Evolutionary conservation across 441 rosid genomes (phyloP).

Genomic region (Populus hybrid): DNA sequence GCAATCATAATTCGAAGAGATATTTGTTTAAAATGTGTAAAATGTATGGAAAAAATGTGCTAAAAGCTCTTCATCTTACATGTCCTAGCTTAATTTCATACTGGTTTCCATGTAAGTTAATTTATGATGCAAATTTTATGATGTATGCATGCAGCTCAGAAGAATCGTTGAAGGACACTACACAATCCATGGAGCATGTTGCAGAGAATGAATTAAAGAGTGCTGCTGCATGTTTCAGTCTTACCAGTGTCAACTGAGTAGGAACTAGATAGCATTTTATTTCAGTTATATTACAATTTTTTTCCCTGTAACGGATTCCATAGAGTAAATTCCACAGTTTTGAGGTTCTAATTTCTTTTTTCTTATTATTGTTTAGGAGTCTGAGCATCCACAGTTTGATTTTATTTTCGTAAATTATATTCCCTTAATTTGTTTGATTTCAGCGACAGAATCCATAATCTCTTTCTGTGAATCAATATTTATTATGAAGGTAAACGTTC

Average conservation of each 20-base stretch:
- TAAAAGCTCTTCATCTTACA: neutral
- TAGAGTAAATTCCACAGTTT: constrained; percentile 27
- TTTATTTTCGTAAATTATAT: neutral
- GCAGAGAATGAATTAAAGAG: constrained; percentile 73
- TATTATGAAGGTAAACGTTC: neutral
- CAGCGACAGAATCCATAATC: neutral
- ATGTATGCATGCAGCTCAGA: constrained; percentile 45
- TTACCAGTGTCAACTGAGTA: constrained; percentile 60
- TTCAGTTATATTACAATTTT: neutral
- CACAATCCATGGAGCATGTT: constrained; percentile 44
- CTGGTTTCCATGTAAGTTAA: neutral
- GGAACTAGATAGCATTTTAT: constrained; percentile 7
- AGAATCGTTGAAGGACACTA: constrained; percentile 55
- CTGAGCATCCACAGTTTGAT: neutral
- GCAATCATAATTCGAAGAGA: neutral
- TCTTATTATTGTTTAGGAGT: neutral
- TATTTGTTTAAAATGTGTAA: neutral
- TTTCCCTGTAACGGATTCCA: neutral
- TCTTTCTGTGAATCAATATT: neutral
- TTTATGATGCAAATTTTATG: neutral
- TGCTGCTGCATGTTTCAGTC: constrained; percentile 85
- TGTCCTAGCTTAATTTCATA: neutral
- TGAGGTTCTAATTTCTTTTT: constrained; percentile 4
- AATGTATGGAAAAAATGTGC: neutral
- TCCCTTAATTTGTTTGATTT: neutral